A percentile compares a stretch with the other conserved stretches of the same genome.
phyloP scores from a whole-genome alignment of 2,329 filamentous ascomycete species.

The Akanthomyces muscarius region DNA sequence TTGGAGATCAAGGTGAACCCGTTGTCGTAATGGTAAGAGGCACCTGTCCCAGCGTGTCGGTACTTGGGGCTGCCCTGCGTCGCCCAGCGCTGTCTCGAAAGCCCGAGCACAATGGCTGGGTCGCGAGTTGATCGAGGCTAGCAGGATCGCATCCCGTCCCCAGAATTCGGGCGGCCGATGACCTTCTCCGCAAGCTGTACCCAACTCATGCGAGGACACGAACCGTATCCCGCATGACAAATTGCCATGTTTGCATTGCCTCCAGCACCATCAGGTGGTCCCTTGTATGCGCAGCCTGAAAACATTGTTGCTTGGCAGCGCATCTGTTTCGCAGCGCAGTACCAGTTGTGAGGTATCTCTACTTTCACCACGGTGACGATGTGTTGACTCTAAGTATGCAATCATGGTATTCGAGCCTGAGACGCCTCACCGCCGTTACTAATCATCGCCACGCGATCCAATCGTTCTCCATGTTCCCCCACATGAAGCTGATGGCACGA shows the following conservation, averaged over 20 bases:
- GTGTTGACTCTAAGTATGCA: constrained; percentile 2
- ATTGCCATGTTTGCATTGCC: neutral
- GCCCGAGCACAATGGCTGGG: neutral
- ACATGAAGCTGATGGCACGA: neutral
- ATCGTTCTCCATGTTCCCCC: neutral
- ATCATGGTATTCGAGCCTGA: neutral
- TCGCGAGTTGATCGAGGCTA: constrained; percentile 10
- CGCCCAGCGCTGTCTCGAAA: neutral
- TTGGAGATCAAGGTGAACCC: neutral
- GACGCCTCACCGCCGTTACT: neutral
- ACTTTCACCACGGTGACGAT: neutral
- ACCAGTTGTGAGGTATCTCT: neutral
- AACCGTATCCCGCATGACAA: neutral
- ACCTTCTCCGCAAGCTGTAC: neutral
- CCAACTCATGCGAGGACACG: neutral
- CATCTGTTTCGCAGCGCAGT: neutral
- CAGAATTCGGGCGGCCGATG: neutral
- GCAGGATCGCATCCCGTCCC: constrained; percentile 5
- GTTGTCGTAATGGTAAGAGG: too few relatives aligned
- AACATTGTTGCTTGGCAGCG: neutral
- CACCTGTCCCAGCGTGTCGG: constrained; percentile 1
- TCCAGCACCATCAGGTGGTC: too few relatives aligned
- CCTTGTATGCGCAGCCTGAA: neutral
- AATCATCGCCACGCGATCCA: neutral
- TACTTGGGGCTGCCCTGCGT: neutral